These are phyloP conservation scores for Sporothrix variecibatus DNA, from an alignment of 2,329 filamentous ascomycete species.

Conservation along the genomic window DNA sequence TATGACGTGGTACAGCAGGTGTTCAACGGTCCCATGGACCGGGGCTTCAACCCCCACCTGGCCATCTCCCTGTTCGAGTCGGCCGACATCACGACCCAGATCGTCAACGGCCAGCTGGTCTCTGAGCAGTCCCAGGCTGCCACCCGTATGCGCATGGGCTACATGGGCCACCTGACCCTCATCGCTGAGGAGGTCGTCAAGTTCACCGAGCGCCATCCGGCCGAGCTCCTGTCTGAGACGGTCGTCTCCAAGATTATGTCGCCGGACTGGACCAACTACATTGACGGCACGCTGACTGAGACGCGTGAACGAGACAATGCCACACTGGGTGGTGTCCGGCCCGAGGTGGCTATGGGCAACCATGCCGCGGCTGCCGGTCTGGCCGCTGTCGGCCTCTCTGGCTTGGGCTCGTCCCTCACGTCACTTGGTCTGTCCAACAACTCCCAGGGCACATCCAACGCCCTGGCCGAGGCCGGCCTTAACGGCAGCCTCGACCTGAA, in stretches of 20 bases:
- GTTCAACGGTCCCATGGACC: constrained; percentile 97
- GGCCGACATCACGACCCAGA: constrained; percentile 84
- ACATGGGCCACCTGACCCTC: constrained; percentile 96
- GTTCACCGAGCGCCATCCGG: constrained; percentile 91
- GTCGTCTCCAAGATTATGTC: constrained; percentile 89
- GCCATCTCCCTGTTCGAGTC: constrained; percentile 92
- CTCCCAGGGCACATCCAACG: constrained; percentile 57
- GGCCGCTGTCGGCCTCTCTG: constrained; percentile 52
- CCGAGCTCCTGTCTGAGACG: constrained; percentile 78
- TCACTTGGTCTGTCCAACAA: constrained; percentile 39
- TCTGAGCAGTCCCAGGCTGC: constrained; percentile 84
- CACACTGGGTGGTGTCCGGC: constrained; percentile 92
- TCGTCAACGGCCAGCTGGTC: constrained; percentile 84
- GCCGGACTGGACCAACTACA: constrained; percentile 89
- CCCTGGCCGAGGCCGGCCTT: constrained; percentile 77
- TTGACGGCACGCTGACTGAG: constrained; percentile 88
- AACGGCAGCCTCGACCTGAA: constrained; percentile 72
- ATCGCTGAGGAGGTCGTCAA: constrained; percentile 99
- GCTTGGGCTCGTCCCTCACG: constrained; percentile 45
- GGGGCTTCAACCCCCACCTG: constrained; percentile 85
- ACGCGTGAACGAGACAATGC: constrained; percentile 96
- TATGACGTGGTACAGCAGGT: constrained; percentile 99
- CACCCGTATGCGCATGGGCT: constrained; percentile 88
- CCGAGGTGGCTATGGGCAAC: constrained; percentile 83
- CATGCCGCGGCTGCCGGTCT: constrained; percentile 57